A percentile compares a stretch with the other conserved stretches of the same genome.
phyloP scores from a whole-genome alignment of 2,329 filamentous ascomycete genomes.

The Thermomyces lanuginosus region DNA sequence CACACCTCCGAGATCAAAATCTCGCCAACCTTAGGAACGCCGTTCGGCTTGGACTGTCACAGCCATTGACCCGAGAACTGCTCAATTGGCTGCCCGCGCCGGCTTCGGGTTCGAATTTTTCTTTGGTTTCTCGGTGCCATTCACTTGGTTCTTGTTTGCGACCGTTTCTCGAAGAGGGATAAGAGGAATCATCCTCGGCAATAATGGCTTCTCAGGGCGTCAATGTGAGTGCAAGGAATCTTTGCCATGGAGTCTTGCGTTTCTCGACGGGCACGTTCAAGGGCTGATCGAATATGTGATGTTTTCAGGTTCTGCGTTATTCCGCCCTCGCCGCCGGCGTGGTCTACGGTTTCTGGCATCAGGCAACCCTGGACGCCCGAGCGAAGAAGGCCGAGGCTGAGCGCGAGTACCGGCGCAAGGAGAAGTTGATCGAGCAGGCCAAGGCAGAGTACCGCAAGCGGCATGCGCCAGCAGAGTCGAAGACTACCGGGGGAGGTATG shows the following conservation, averaged over 20 bases:
- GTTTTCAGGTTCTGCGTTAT: slow-evolving; percentile 77
- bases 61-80: slow-evolving; percentile 25
- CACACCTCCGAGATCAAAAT: slow-evolving; percentile 2
- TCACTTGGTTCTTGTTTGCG: slow-evolving; percentile 20
- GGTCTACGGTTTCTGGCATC: slow-evolving; percentile 92
- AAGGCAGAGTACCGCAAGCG: slow-evolving; percentile 82
- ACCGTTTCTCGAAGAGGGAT: slow-evolving; percentile 27
- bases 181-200: slow-evolving; percentile 11
- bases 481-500: slow-evolving; percentile 22
- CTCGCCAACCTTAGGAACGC: slow-evolving; percentile 1
- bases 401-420: slow-evolving; percentile 79
- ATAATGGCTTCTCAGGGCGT: slow-evolving; percentile 52
- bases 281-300: slow-evolving; percentile 1
- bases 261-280: background rate
- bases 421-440: slow-evolving; percentile 78
- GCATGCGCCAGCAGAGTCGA: slow-evolving; percentile 37
- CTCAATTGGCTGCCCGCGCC: slow-evolving; percentile 10
- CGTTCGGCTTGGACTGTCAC: slow-evolving; percentile 7
- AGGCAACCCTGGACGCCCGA: slow-evolving; percentile 58
- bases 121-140: slow-evolving; percentile 15
- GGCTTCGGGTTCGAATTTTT: too few relatives aligned
- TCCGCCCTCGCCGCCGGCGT: slow-evolving; percentile 81
- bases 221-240: slow-evolving; percentile 36
- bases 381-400: slow-evolving; percentile 56
- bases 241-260: slow-evolving; percentile 2